A percentile compares a stretch with the other conserved stretches of the same genome.
Conservation (phyloP, 2,329 filamentous ascomycete species). For the Phoma herbarum region DNA sequence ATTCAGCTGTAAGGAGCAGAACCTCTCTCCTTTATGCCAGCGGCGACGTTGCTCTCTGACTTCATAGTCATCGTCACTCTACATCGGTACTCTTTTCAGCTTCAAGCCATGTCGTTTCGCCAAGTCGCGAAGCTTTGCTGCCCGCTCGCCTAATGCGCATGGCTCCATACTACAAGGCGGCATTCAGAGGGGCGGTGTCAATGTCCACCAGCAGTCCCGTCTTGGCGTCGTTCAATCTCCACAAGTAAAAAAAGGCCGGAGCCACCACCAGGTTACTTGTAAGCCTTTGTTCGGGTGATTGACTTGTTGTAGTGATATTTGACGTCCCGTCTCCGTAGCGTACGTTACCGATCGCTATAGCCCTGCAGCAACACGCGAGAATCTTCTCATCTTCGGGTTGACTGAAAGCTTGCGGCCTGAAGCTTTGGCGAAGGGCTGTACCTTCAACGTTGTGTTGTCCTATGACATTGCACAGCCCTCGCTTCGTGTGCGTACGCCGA, state of each 20-base stretch:
- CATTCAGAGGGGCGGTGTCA: neutral
- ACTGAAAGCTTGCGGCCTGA: neutral
- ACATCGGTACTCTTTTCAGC: neutral
- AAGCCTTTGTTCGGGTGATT: neutral
- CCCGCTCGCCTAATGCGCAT: neutral
- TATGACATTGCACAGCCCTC: neutral
- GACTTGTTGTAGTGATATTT: too few relatives aligned
- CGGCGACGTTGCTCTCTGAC: neutral
- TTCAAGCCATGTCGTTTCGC: neutral
- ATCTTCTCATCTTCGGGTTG: neutral
- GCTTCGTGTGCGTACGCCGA: neutral
- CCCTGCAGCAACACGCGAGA: neutral
- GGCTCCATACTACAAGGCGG: neutral
- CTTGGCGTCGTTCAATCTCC: neutral
- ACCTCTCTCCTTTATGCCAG: neutral
- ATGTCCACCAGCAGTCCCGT: neutral
- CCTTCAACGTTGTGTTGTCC: neutral
- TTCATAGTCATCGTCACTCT: neutral
- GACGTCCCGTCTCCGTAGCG: too few relatives aligned
- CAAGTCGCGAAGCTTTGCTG: neutral
- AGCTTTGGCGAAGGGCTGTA: neutral
- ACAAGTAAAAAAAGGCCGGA: neutral
- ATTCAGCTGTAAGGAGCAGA: neutral
- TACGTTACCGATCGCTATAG: neutral
- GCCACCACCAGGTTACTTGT: neutral